phyloP scores from a whole-genome alignment of 192 early-diverging fungal species.

The Entomortierella beljakovae region DNA sequence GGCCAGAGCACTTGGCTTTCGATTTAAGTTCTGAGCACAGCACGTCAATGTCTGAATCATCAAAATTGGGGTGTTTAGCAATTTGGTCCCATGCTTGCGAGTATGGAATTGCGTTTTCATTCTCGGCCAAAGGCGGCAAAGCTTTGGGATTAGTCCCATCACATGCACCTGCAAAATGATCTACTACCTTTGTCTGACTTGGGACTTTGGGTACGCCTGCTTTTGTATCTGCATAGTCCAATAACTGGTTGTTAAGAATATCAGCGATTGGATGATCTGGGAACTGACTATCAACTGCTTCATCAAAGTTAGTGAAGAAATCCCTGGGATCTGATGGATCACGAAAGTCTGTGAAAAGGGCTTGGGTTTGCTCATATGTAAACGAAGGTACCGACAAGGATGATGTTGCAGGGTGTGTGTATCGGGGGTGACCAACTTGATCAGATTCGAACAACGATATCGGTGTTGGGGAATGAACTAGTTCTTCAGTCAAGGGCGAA shows the following conservation, averaged over 20 bases:
- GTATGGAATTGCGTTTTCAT: constrained; percentile 52
- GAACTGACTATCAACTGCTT: constrained; percentile 5
- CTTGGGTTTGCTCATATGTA: constrained; percentile 37
- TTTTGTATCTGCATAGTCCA: constrained; percentile 22
- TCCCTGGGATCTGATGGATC: constrained; percentile 41
- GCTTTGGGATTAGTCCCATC: background rate
- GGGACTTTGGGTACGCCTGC: constrained; percentile 11
- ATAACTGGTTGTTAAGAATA: constrained; percentile 27
- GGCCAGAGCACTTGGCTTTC: constrained; percentile 70
- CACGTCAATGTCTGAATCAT: constrained; percentile 65
- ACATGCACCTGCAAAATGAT: background rate
- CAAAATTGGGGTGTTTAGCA: constrained; percentile 68
- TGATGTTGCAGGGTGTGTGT: background rate
- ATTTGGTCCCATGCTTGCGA: constrained; percentile 67
- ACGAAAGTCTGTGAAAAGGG: constrained; percentile 49
- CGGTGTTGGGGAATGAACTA: constrained; percentile 30
- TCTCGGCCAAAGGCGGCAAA: constrained; percentile 23
- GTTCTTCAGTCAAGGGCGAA: constrained; percentile 24
- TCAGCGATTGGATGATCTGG: constrained; percentile 2
- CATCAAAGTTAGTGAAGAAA: constrained; percentile 25
- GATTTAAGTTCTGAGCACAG: constrained; percentile 63
- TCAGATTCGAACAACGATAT: constrained; percentile 13
- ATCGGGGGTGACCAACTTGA: background rate
- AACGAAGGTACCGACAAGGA: constrained; percentile 16
- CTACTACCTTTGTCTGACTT: constrained; percentile 6